Conservation (phyloP, 2,329 filamentous ascomycete genomes). For the Byssothecium circinans region DNA sequence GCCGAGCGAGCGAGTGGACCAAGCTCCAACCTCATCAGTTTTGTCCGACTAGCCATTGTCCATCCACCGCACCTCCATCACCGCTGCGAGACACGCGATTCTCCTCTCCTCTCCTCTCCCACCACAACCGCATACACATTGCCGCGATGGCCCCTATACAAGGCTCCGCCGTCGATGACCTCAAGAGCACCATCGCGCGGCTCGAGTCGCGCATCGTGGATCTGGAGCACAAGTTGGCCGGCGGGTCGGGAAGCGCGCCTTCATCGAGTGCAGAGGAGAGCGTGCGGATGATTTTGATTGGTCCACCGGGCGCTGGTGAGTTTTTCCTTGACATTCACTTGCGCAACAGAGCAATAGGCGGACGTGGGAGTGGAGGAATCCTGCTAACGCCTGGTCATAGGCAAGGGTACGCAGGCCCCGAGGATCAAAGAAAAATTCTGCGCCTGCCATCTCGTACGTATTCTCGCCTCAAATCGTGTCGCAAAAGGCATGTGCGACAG, state of each 20-base stretch:
- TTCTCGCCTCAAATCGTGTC: too few species aligned
- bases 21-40: conserved; percentile 8
- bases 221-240: conserved; percentile 72
- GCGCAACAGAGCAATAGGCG: conserved; percentile 2
- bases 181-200: conserved; percentile 80
- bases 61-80: conserved; percentile 13
- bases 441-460: conserved; percentile 89
- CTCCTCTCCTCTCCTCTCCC: conserved; percentile 13
- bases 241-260: conserved; percentile 32
- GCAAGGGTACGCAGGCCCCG: conserved; percentile 98
- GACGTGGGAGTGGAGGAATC: conserved; percentile 7
- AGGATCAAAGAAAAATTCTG: conserved; percentile 98
- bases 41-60: conserved; percentile 17
- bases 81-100: conserved; percentile 3
- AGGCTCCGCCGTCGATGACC: conserved; percentile 75
- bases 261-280: conserved; percentile 54
- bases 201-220: conserved; percentile 85
- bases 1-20: conserved; percentile 4
- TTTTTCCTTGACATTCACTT: conserved; percentile 18
- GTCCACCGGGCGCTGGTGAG: conserved; percentile 94
- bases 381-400: conserved; percentile 53
- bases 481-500: neutral
- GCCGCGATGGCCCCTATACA: conserved; percentile 80
- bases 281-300: conserved; percentile 96
- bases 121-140: conserved; percentile 11